Evolutionary conservation across 208 protist genomes (phyloP).

Genomic region (Zelonia costaricensis): DNA sequence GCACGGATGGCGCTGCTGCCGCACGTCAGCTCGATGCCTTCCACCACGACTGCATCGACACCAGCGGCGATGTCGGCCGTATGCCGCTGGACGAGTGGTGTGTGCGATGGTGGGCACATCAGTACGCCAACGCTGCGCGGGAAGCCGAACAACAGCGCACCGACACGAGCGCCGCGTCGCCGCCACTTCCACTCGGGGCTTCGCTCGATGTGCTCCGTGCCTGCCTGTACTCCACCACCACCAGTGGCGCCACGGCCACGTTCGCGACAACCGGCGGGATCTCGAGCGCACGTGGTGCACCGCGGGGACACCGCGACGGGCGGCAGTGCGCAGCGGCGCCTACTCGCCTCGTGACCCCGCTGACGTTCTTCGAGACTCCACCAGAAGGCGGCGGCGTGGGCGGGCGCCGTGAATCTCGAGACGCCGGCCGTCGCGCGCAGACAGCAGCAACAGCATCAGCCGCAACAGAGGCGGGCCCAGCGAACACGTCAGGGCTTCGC

Average conservation of each 20-base stretch:
- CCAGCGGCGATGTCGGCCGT: neutral
- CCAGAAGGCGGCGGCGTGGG: neutral
- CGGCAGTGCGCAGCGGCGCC: neutral
- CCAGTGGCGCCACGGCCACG: neutral
- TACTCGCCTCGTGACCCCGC: neutral
- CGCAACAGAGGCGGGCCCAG: neutral
- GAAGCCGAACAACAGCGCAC: neutral
- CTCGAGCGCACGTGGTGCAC: too few species aligned
- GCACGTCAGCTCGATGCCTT: neutral
- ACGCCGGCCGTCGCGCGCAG: neutral
- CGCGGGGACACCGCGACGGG: too few species aligned
- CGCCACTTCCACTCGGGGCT: constrained; percentile 10
- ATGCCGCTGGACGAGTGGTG: constrained; percentile 58
- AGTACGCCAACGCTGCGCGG: neutral
- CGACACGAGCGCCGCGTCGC: neutral
- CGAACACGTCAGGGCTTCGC: neutral
- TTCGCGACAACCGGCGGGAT: too few species aligned
- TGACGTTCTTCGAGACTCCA: constrained; percentile 13
- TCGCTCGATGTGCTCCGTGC: constrained; percentile 29
- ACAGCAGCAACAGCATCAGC: neutral
- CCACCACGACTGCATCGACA: constrained; percentile 5
- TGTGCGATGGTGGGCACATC: constrained; percentile 37
- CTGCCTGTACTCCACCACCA: constrained; percentile 13
- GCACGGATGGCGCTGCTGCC: neutral
- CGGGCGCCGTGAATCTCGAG: neutral